phyloP scores from a whole-genome alignment of 306 rosid species.

The Pyrus bretschneideri region DNA sequence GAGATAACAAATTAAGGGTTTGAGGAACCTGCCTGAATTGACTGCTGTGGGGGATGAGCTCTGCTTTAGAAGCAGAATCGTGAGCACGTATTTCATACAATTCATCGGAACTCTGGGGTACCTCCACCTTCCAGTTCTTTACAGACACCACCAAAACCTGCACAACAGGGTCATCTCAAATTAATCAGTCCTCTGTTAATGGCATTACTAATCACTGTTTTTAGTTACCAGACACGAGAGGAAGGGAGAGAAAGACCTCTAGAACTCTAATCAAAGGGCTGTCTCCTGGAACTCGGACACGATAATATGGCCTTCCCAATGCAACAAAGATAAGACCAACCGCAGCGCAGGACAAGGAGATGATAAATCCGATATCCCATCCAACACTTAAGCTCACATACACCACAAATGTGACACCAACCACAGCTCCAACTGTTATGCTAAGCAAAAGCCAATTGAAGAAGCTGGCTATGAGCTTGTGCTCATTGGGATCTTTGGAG shows the following conservation, averaged over 20 bases:
- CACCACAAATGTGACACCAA: slow-evolving; percentile 49
- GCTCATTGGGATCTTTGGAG: slow-evolving; percentile 30
- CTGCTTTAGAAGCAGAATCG: not conserved
- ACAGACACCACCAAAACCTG: slow-evolving; percentile 8
- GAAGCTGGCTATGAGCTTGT: slow-evolving; percentile 31
- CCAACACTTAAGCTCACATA: slow-evolving; percentile 27
- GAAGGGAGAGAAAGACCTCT: slow-evolving; percentile 23
- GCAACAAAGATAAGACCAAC: slow-evolving; percentile 32
- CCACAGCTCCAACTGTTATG: slow-evolving; percentile 33
- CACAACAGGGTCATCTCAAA: not conserved
- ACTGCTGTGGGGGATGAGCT: not conserved
- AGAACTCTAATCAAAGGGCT: slow-evolving; percentile 41
- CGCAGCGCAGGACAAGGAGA: slow-evolving; percentile 32
- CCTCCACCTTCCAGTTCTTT: slow-evolving; percentile 1
- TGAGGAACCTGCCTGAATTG: slow-evolving; percentile 12
- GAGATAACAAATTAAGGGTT: not conserved
- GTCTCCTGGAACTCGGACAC: slow-evolving; percentile 27
- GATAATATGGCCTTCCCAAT: slow-evolving; percentile 40
- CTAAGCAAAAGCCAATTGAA: slow-evolving; percentile 57
- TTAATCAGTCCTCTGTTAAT: not conserved
- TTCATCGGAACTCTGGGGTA: not conserved
- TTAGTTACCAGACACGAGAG: not conserved
- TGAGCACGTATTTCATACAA: not conserved
- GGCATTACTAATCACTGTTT: not conserved
- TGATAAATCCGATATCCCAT: slow-evolving; percentile 47